Percentiles rank a stretch among this genome's conserved stretches.
These are phyloP conservation scores for Ceratocystis colombiana DNA, from an alignment of 2,329 filamentous ascomycete species.

Conservation along the genomic window DNA sequence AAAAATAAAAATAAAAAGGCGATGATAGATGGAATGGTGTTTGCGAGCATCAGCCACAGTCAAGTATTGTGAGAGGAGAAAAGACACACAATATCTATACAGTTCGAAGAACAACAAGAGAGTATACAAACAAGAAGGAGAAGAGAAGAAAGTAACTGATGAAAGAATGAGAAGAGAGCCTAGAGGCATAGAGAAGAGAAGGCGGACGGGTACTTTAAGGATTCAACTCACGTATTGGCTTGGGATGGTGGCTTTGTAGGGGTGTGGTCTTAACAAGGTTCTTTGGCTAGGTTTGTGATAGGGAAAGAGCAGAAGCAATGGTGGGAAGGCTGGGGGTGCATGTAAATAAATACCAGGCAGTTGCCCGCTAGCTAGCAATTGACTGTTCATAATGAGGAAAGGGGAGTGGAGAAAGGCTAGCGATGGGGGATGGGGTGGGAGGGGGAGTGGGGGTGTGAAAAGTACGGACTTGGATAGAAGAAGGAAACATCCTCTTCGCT, in stretches of 20 bases:
- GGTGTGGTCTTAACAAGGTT: slow-evolving; percentile 1
- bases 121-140: not conserved
- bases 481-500: not conserved
- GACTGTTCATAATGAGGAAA: not conserved
- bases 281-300: not conserved
- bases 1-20: not conserved
- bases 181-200: not conserved
- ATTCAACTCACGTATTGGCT: not conserved
- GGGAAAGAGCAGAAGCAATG: slow-evolving; percentile 4
- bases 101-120: not conserved
- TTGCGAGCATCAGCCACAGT: not conserved
- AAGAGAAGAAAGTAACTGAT: not conserved
- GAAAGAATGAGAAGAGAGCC: not conserved
- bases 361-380: not conserved
- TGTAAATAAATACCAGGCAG: slow-evolving; percentile 1
- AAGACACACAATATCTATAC: not conserved
- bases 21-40: not conserved
- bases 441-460: slow-evolving; percentile 3
- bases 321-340: slow-evolving; percentile 7
- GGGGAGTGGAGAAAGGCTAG: slow-evolving; percentile 1
- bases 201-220: slow-evolving; percentile 11
- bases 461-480: slow-evolving; percentile 4
- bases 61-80: not conserved
- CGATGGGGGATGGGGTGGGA: slow-evolving; percentile 6
- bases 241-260: not conserved